These are phyloP conservation scores for Sclerotiophoma versabilis DNA, from an alignment of 2,329 filamentous ascomycete species.

Conservation along the genomic window DNA sequence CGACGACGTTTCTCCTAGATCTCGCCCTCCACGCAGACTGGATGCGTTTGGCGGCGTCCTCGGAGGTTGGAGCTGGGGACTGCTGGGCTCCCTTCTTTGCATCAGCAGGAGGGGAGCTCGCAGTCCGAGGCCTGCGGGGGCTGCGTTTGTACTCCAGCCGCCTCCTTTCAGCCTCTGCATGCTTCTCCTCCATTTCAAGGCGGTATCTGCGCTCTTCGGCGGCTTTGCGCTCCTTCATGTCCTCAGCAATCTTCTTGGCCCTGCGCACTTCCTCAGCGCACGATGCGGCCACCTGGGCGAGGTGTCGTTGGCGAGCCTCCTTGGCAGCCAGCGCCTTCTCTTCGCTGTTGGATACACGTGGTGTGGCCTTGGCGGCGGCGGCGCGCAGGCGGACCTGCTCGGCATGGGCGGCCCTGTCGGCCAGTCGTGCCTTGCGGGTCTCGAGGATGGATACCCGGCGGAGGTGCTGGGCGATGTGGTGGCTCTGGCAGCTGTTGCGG, in stretches of 20 bases:
- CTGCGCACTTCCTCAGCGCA: constrained; percentile 85
- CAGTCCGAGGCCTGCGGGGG: constrained; percentile 65
- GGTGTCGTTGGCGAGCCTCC: constrained; percentile 77
- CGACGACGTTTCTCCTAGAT: constrained; percentile 65
- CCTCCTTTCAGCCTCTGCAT: constrained; percentile 77
- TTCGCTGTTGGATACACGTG: constrained; percentile 72
- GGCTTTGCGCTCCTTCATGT: constrained; percentile 80
- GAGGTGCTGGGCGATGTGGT: constrained; percentile 78
- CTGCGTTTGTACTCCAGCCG: constrained; percentile 63
- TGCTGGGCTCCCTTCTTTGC: constrained; percentile 41
- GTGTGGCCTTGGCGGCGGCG: constrained; percentile 74
- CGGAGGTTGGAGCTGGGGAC: constrained; percentile 57
- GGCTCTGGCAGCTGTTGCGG: constrained; percentile 70
- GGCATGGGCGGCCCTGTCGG: constrained; percentile 80
- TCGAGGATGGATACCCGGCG: constrained; percentile 82
- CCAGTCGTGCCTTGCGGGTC: constrained; percentile 78
- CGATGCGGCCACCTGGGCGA: constrained; percentile 80
- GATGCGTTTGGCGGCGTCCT: constrained; percentile 70
- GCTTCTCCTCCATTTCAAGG: constrained; percentile 78
- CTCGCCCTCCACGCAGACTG: constrained; percentile 74
- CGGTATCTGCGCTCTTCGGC: constrained; percentile 74
- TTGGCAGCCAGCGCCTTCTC: constrained; percentile 80
- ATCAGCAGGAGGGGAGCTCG: constrained; percentile 59
- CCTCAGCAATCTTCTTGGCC: constrained; percentile 82
- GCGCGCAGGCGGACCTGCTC: constrained; percentile 82